Evolutionary conservation across 306 rosid genomes (phyloP), one percentile per base, ranked within the genome.

Genomic region (Crotalaria pallida): DNA sequence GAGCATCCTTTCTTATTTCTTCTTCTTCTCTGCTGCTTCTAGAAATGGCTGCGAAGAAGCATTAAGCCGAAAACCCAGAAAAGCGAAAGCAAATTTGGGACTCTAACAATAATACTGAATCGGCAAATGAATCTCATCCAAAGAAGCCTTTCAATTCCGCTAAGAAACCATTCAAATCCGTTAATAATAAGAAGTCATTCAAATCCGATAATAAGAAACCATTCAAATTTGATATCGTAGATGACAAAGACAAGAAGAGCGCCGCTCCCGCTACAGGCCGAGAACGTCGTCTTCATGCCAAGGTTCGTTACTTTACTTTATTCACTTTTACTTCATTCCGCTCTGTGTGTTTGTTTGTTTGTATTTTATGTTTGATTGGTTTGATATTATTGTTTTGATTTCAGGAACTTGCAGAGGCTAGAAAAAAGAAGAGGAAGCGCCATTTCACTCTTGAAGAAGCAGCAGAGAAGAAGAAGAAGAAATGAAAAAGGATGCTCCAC

Each of bases 401-500:
- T 77, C 86, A 94, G 96, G 99, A 91, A 50, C 87, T 94, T 18
- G 77, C 91, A 0, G 96, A 91, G 64, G 83, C 97, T 65, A 86
- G 97, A 76, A 94, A 94, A 79, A 91, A 82, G 91, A 94, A 83
- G 86, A 84, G 99, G 70, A 94, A 84, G 77, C 87, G 82, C 10
- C 89, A 94, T 72, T 90, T 72, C 74, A 71, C 77, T 56, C 86
- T 94, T 58, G 97, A 94, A 66, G 96, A 86, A 71, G 97, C n/a
- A n/a, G n/a, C n/a, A n/a, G n/a, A n/a, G n/a, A n/a, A n/a, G n/a
- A n/a, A n/a, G n/a, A n/a, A n/a, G n/a, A n/a, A n/a, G n/a, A n/a
- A n/a, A n/a, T n/a, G n/a, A n/a, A n/a, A n/a, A n/a, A n/a, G n/a
- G n/a, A n/a, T n/a, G n/a, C n/a, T n/a, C n/a, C n/a, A n/a, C n/a